Percentiles rank a stretch among this genome's conserved stretches.
Conservation (phyloP, 345 rosid genomes). For the Nasturtium officinale region DNA sequence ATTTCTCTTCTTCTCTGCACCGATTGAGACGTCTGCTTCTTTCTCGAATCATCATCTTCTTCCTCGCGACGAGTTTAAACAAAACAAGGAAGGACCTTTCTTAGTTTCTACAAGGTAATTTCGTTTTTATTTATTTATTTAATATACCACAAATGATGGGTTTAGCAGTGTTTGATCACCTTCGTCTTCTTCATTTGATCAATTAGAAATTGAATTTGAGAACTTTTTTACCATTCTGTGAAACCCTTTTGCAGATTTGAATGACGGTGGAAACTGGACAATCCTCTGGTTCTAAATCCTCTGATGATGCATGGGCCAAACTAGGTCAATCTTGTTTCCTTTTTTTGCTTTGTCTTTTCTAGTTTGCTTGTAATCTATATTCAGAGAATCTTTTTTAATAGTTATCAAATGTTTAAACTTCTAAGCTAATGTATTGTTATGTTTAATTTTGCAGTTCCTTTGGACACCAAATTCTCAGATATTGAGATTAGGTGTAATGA, state of each 20-base stretch:
- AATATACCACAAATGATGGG: neutral
- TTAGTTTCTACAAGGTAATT: neutral
- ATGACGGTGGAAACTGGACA: constrained; percentile 47
- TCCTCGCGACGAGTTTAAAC: neutral
- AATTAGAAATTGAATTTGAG: neutral
- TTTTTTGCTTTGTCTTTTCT: neutral
- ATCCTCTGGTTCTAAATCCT: constrained; percentile 47
- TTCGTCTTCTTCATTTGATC: neutral
- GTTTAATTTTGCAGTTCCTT: constrained; percentile 63
- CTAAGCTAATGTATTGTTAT: neutral
- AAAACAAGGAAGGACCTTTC: neutral
- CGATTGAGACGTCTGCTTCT: neutral
- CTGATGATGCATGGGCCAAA: constrained; percentile 56
- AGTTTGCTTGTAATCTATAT: neutral
- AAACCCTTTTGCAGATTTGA: too few relatives aligned
- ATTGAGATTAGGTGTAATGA: constrained; percentile 67
- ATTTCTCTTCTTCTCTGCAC: neutral
- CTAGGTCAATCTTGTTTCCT: constrained; percentile 43
- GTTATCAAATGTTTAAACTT: neutral
- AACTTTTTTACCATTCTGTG: neutral
- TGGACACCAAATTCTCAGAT: constrained; percentile 61
- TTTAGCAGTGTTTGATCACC: neutral
- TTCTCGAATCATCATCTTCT: neutral
- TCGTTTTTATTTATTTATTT: neutral
- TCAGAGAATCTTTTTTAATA: too few relatives aligned